A percentile compares a stretch with the other conserved stretches of the same genome.
Conservation (phyloP, 495 filamentous ascomycete species). For the Hapsidospora chrysogenum region DNA sequence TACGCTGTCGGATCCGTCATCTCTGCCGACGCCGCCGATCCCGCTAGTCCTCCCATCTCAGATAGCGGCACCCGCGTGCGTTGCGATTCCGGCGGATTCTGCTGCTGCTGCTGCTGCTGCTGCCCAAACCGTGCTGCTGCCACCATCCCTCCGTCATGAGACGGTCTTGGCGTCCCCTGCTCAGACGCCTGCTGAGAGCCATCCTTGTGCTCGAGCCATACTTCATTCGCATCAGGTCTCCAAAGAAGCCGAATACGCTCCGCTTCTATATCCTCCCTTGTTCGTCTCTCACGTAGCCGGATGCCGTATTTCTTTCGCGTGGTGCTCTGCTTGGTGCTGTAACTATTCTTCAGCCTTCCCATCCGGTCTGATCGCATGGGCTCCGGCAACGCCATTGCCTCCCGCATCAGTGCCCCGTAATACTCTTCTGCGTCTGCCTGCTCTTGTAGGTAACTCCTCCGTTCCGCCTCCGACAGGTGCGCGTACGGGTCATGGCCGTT, state of each 20-base stretch:
- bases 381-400: slow-evolving; percentile 13
- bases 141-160: no score
- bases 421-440: slow-evolving; percentile 14
- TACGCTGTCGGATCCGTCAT: slow-evolving; percentile 1
- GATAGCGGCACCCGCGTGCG: neutral
- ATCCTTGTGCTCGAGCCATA: no score
- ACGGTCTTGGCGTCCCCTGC: no score
- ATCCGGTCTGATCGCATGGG: slow-evolving; percentile 5
- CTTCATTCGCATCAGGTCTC: neutral
- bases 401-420: slow-evolving; percentile 6
- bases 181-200: no score
- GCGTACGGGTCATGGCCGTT: slow-evolving; percentile 18
- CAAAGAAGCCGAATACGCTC: neutral
- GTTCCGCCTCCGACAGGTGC: slow-evolving; percentile 15
- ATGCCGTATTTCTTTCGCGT: slow-evolving; percentile 32
- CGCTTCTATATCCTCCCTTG: neutral
- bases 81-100: neutral
- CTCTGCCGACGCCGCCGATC: slow-evolving; percentile 1
- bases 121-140: no score
- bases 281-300: slow-evolving; percentile 13
- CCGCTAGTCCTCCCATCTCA: slow-evolving; percentile 2
- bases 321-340: slow-evolving; percentile 30
- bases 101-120: neutral
- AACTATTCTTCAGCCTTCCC: slow-evolving; percentile 25
- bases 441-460: slow-evolving; percentile 15